These are phyloP conservation scores for Mycena albidolilacea DNA, from an alignment of 768 basidiomycete species.

Conservation along the genomic window DNA sequence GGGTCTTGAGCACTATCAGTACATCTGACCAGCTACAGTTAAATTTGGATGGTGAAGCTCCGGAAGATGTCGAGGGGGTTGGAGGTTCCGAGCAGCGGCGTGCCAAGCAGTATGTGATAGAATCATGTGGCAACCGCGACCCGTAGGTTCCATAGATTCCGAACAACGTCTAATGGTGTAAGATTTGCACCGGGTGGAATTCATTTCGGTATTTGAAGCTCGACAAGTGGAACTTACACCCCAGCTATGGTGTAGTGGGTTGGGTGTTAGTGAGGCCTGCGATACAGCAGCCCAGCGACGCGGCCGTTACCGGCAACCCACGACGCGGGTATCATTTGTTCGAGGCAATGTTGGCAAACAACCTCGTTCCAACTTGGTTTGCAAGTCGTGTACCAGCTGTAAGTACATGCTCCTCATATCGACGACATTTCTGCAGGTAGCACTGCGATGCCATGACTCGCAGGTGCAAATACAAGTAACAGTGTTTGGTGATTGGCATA, in stretches of 20 bases:
- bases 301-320: no score
- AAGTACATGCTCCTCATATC: no score
- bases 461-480: no score
- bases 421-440: no score
- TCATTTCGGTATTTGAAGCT: slow-evolving; percentile 20
- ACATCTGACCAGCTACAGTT: slow-evolving; percentile 60
- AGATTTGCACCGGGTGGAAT: slow-evolving; percentile 24
- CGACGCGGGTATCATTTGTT: no score
- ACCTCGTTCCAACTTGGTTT: no score
- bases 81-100: slow-evolving; percentile 91
- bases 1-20: slow-evolving; percentile 15
- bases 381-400: no score
- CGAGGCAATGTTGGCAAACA: no score
- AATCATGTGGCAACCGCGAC: slow-evolving; percentile 68
- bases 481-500: no score
- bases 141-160: not conserved
- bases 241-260: not conserved
- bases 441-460: no score
- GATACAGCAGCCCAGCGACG: not conserved
- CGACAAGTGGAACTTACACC: not conserved
- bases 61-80: slow-evolving; percentile 92
- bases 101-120: slow-evolving; percentile 82
- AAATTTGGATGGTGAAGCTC: slow-evolving; percentile 88
- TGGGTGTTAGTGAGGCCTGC: no score
- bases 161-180: slow-evolving; percentile 9